Conservation (phyloP, 1,284 basidiomycete species). For the Cutaneotrichosporon arboriforme region DNA sequence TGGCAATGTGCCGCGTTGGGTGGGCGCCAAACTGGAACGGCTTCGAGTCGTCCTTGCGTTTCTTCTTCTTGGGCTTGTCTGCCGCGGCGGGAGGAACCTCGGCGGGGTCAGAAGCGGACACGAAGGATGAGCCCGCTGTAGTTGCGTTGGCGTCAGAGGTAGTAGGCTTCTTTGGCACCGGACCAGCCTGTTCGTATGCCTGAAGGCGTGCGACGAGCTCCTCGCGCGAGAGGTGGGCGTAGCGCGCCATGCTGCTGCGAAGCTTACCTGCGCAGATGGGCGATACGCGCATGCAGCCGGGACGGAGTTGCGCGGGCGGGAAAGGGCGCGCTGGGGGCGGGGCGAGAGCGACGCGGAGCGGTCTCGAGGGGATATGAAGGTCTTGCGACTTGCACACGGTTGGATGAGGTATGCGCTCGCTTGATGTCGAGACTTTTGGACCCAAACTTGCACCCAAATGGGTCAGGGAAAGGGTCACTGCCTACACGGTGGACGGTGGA, state of each 20-base stretch:
- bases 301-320: background rate
- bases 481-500: no score
- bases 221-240: conserved; percentile 48
- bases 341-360: no score
- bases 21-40: conserved; percentile 59
- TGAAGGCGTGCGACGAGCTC: conserved; percentile 61
- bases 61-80: conserved; percentile 9
- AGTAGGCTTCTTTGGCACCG: background rate
- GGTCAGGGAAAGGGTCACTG: no score
- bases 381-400: no score
- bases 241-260: conserved; percentile 15
- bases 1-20: conserved; percentile 77
- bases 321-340: no score
- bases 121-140: background rate
- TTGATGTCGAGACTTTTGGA: no score
- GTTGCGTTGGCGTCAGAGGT: background rate
- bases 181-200: conserved; percentile 51
- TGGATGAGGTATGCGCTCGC: no score
- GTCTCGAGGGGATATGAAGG: no score
- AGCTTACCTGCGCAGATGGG: background rate
- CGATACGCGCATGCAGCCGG: conserved; percentile 2
- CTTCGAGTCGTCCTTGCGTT: conserved; percentile 14
- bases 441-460: no score
- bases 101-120: no score
- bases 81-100: no score